Conservation (phyloP, 2,329 filamentous ascomycete genomes). For the Microdochium bolleyi region DNA sequence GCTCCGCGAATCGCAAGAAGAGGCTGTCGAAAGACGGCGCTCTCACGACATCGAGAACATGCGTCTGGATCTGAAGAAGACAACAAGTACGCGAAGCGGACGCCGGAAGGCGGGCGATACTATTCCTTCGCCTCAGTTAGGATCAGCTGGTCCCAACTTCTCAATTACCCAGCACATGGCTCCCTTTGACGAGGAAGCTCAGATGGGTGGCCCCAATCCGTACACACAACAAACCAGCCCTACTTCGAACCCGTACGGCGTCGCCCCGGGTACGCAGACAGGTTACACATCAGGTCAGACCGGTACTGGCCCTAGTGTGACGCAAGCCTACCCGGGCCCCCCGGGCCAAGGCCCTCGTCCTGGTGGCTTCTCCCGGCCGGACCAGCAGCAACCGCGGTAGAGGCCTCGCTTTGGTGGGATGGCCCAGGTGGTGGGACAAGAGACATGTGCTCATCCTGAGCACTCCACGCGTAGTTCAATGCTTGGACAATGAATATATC, state of each 20-base stretch:
- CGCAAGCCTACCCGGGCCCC: not conserved
- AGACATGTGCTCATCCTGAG: not conserved
- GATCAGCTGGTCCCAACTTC: conserved; percentile 11
- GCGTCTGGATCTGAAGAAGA: conserved; percentile 14
- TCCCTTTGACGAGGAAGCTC: conserved; percentile 21
- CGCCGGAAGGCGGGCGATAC: conserved; percentile 20
- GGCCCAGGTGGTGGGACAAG: not conserved
- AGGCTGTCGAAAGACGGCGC: conserved; percentile 23
- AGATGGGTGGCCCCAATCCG: conserved; percentile 16
- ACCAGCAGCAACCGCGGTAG: not conserved
- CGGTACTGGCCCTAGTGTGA: not conserved
- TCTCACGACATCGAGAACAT: conserved; percentile 26
- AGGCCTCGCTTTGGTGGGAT: not conserved
- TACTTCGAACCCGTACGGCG: not conserved
- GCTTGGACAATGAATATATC: too few species aligned
- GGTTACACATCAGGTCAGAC: not conserved
- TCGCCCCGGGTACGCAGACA: not conserved
- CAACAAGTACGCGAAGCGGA: conserved; percentile 17
- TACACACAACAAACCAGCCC: conserved; percentile 5
- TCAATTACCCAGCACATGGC: conserved; percentile 18
- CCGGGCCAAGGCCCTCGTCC: not conserved
- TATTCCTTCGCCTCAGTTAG: conserved; percentile 9
- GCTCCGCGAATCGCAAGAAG: conserved; percentile 17
- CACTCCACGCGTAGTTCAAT: too few species aligned
- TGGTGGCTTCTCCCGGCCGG: not conserved